Evolutionary conservation across 164 flowering plant species (phyloP).

Genomic region (Vitis vinifera): DNA sequence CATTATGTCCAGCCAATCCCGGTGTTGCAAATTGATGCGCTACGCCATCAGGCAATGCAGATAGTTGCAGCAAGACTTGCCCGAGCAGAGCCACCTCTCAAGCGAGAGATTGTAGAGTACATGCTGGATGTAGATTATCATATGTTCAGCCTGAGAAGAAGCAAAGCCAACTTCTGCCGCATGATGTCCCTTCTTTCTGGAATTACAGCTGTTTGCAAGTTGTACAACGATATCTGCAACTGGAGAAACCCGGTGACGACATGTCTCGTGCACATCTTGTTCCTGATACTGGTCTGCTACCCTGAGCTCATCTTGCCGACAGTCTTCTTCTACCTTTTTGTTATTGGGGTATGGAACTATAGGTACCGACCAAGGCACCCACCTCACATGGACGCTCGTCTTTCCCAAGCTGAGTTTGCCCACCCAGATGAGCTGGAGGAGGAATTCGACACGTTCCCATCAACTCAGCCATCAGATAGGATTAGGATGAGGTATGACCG

Average conservation of each 20-base stretch:
- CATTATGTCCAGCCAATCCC: conserved; percentile 74
- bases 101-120: conserved; percentile 69
- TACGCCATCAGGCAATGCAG: conserved; percentile 72
- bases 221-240: conserved; percentile 53
- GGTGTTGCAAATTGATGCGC: conserved; percentile 49
- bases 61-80: conserved; percentile 63
- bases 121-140: conserved; percentile 76
- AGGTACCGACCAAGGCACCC: conserved; percentile 76
- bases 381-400: conserved; percentile 62
- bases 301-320: conserved; percentile 84
- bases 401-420: conserved; percentile 56
- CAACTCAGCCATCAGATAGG: conserved; percentile 43
- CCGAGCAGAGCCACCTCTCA: conserved; percentile 81
- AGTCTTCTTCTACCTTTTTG: conserved; percentile 70
- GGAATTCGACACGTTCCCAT: conserved; percentile 79
- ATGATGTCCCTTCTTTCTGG: conserved; percentile 62
- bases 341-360: conserved; percentile 82
- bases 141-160: conserved; percentile 74
- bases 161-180: conserved; percentile 75
- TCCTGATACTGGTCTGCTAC: conserved; percentile 72
- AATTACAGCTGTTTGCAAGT: conserved; percentile 35
- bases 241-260: conserved; percentile 86
- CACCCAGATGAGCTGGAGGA: conserved; percentile 83
- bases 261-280: conserved; percentile 60
- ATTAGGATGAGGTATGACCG: conserved; percentile 79